Evolutionary conservation across 2,329 filamentous ascomycete genomes (phyloP), one percentile per base, ranked within the genome.

Genomic region (Aspergillus vadensis): DNA sequence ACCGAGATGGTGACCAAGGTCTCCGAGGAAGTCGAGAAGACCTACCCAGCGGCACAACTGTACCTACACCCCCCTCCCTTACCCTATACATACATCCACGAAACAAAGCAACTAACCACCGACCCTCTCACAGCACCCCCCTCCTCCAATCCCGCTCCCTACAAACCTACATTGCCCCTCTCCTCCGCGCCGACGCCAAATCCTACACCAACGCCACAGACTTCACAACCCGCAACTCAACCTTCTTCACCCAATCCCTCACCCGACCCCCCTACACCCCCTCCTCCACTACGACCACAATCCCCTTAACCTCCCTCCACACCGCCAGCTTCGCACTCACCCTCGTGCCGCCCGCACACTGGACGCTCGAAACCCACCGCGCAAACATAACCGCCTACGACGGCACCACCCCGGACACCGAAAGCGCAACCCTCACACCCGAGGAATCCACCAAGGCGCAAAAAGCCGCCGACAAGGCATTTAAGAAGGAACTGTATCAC

Each of bases 201-300:
- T 86, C 84, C 59, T 90, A 85, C 71, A 82, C 80, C 17, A 85
- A 79, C 15, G 79, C 86, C 0, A 63, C 74, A 4, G 79, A 84
- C 19, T 90, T 88, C 71, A 74, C 85, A 7, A 69, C 80, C 32
- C 80, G 83, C 36, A 85, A 87, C 70, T 71, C 75, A 27, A 84
- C 85, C 68, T 85, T 90, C 74, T 88, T 90, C 73, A 74, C 72
- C 1, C 69, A 77, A 65, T 49, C 69, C 49, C 55, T 77, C 27
- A 48, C 66, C 43, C 64, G 72, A 54, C 58, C 67, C 43, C 32
- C 64, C 25, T 74, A 76, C 66, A 59, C 55, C 21, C 60, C 69
- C 8, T 50, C 55, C 27, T 47, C 65, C 41, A 58, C 65, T 47
- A 59, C 71, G 9, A 61, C 32, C 51, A 59, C 58, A 59, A 70